Evolutionary conservation across 2,329 filamentous ascomycete species (phyloP).

Genomic region (Dothistroma septosporum): DNA sequence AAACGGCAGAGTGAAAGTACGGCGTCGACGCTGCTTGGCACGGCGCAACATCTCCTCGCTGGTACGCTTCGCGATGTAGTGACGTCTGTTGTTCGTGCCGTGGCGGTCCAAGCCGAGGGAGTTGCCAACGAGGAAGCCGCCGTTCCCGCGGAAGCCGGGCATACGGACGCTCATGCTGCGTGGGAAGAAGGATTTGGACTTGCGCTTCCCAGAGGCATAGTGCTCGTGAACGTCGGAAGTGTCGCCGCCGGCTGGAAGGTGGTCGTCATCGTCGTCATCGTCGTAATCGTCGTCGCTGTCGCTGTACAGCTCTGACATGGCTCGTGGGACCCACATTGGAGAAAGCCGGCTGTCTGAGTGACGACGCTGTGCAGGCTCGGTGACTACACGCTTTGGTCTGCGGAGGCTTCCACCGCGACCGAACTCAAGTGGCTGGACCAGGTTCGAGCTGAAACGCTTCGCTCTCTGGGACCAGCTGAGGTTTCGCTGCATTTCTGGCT

Average conservation of each 20-base stretch:
- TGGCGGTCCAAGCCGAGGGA: slow-evolving; percentile 52
- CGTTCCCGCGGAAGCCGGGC: slow-evolving; percentile 39
- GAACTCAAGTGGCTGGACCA: slow-evolving; percentile 42
- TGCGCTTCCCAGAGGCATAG: not conserved
- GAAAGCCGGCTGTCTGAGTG: slow-evolving; percentile 41
- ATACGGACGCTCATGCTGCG: slow-evolving; percentile 33
- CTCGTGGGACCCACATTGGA: slow-evolving; percentile 60
- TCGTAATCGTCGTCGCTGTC: slow-evolving; percentile 36
- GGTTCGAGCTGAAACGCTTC: slow-evolving; percentile 44
- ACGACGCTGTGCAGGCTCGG: slow-evolving; percentile 29
- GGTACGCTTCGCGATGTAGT: slow-evolving; percentile 35
- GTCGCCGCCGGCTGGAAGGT: slow-evolving; percentile 44
- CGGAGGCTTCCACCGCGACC: slow-evolving; percentile 24
- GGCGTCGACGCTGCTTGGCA: slow-evolving; percentile 11
- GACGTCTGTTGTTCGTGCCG: slow-evolving; percentile 42
- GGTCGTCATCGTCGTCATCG: slow-evolving; percentile 30
- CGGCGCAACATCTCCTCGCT: slow-evolving; percentile 24
- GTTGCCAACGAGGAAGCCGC: slow-evolving; percentile 52
- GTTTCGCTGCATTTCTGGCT: slow-evolving; percentile 29
- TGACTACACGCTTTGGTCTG: slow-evolving; percentile 19
- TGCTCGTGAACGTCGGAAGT: slow-evolving; percentile 39
- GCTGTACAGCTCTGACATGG: slow-evolving; percentile 58
- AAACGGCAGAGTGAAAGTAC: slow-evolving; percentile 24
- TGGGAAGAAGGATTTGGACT: slow-evolving; percentile 20
- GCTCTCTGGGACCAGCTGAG: slow-evolving; percentile 42